These are phyloP conservation scores for Ceratocystis cubensis DNA, from an alignment of 2,329 filamentous ascomycete species.

Conservation along the genomic window DNA sequence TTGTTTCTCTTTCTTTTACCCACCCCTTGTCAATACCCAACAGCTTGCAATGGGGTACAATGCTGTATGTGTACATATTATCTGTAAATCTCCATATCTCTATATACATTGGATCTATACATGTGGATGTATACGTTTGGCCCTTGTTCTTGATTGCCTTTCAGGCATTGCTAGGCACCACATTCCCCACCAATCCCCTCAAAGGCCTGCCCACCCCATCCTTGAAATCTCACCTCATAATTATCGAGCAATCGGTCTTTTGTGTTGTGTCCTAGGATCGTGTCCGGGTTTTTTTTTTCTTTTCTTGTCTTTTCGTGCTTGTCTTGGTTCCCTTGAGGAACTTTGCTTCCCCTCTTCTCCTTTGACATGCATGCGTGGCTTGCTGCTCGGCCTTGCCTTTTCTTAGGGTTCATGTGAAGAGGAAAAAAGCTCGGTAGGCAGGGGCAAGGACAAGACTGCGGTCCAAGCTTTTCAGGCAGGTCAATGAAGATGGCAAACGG, in stretches of 20 bases:
- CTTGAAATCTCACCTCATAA: neutral
- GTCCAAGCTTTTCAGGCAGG: neutral
- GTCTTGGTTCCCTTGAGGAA: neutral
- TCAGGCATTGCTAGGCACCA: neutral
- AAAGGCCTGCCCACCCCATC: neutral
- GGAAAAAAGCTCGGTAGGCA: neutral
- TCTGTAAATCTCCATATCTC: too few relatives aligned
- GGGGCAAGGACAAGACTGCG: neutral
- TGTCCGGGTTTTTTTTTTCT: neutral
- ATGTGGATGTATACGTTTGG: neutral
- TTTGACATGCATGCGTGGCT: constrained; percentile 7
- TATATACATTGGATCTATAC: too few relatives aligned
- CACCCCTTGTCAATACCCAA: too few relatives aligned
- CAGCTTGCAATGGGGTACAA: too few relatives aligned
- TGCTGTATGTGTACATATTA: too few relatives aligned
- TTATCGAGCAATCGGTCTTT: neutral
- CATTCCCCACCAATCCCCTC: neutral
- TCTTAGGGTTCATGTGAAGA: neutral
- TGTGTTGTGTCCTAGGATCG: neutral
- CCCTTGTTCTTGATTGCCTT: neutral
- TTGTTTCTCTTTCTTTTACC: too few relatives aligned
- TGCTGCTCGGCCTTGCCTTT: neutral
- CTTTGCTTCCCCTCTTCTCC: neutral
- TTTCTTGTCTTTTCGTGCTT: neutral
- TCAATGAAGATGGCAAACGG: neutral